Evolutionary conservation across 495 filamentous ascomycete genomes (phyloP), one percentile per base, ranked within the genome.

Genomic region (Wilcoxina mikolae): DNA sequence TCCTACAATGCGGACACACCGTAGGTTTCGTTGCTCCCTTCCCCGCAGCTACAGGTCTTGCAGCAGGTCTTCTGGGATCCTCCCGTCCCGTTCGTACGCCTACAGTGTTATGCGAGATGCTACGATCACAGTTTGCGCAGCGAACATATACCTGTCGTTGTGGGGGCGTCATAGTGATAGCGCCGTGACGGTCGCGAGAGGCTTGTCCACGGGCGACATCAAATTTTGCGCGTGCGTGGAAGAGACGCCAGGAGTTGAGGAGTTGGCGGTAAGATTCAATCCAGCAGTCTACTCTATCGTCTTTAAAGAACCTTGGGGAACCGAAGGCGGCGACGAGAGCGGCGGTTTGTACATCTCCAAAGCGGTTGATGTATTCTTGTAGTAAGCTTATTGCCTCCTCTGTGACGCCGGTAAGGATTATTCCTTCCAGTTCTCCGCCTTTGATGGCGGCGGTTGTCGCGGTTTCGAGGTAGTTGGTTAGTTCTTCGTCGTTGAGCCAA

Each of bases 331-430:
- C 79, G 44, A 89, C 80, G 0, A 96, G 74, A 1, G 88, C 82
- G 2, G 93, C 83, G 0, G 91, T 94, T 68, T 96, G 91, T 3
- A 89, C 74, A 66, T 98, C 91, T 57, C 79, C 76, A 68, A 82
- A 94, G 47, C 87, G 90, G 55, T 78, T 75, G 60, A 95, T 82
- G 67, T 95, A 95, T 23, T 82, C 83, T 44, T 87, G 81, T 60
- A 96, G 82, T 23, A 98, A 76, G 54, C 88, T 82, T 53, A 94
- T 80, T 23, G 85, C 78, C 28, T 75, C 72, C 56, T 89, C 81
- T 0, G 78, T 80, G 54, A 96, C 79, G 17, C 91, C 91, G 0
- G 91, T 91, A 3, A 98, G 75, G 7, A 94, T 74, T 43, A 95
- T 77, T 15, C 88, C 91, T 68, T 94, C 86, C 49, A 94, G 79